Conservation (phyloP, 1,284 basidiomycete genomes). For the Ustilago crameri region DNA sequence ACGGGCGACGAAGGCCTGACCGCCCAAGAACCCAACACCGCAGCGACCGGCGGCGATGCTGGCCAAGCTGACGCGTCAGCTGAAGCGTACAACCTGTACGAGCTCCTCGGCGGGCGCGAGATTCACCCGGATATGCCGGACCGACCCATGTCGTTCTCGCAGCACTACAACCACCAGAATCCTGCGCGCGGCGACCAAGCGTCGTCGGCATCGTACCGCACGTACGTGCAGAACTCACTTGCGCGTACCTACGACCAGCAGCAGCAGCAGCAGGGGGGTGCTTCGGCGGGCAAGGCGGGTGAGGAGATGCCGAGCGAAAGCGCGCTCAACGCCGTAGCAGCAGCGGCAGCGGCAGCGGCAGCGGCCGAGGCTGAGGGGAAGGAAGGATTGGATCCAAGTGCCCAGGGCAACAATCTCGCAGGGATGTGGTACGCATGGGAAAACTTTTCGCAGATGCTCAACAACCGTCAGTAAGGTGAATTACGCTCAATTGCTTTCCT, state of each 20-base stretch:
- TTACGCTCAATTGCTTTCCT: neutral
- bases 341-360: slow-evolving; percentile 35
- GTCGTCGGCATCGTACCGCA: slow-evolving; percentile 37
- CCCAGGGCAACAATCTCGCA: slow-evolving; percentile 41
- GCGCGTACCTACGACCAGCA: slow-evolving; percentile 49
- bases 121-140: slow-evolving; percentile 33
- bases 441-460: slow-evolving; percentile 57
- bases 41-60: slow-evolving; percentile 5
- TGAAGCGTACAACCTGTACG: slow-evolving; percentile 42
- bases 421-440: slow-evolving; percentile 51
- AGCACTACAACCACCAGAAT: slow-evolving; percentile 53
- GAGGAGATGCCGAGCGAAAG: slow-evolving; percentile 36
- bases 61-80: slow-evolving; percentile 18
- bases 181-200: slow-evolving; percentile 37
- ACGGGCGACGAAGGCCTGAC: slow-evolving; percentile 1
- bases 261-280: slow-evolving; percentile 22
- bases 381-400: slow-evolving; percentile 23
- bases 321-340: slow-evolving; percentile 44
- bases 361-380: slow-evolving; percentile 20
- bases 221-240: slow-evolving; percentile 44
- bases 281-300: slow-evolving; percentile 10
- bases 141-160: slow-evolving; percentile 52
- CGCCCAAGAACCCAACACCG: slow-evolving; percentile 4
- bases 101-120: slow-evolving; percentile 37
- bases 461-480: slow-evolving; percentile 42